phyloP scores from a whole-genome alignment of 1,284 basidiomycete genomes.

The Trichosporon inkin region DNA sequence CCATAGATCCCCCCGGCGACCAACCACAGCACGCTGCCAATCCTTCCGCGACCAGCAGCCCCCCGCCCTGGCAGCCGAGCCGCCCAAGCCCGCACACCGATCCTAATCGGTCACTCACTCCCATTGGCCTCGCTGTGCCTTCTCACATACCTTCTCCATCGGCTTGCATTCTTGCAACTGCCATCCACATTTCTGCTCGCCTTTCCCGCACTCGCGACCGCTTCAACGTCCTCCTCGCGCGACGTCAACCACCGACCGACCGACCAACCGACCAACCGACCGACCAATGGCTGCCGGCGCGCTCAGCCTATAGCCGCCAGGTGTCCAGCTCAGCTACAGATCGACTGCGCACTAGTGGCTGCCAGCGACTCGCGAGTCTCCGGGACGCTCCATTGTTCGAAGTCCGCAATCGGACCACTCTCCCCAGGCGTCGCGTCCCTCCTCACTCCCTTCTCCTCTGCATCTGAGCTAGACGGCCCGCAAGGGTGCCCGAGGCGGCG shows the following conservation, averaged over 20 bases:
- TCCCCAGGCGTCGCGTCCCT: not conserved
- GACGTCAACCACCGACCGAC: not conserved
- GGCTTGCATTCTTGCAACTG: not conserved
- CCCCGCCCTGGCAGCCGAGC: too few species aligned
- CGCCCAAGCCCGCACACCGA: constrained; percentile 4
- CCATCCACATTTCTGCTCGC: constrained; percentile 1
- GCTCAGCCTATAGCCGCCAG: not conserved
- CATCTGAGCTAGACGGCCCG: not conserved
- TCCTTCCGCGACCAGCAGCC: too few species aligned
- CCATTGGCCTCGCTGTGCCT: constrained; percentile 6
- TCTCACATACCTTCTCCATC: constrained; percentile 10
- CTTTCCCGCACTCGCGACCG: not conserved
- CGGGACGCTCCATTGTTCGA: not conserved
- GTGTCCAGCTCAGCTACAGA: not conserved
- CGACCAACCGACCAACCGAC: not conserved
- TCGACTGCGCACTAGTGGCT: not conserved
- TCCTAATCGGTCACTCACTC: not conserved
- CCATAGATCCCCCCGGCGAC: constrained; percentile 3
- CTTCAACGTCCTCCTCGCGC: not conserved
- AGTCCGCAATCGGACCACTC: not conserved
- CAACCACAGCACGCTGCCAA: not conserved
- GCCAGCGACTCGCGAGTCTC: not conserved
- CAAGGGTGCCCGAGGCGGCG: not conserved
- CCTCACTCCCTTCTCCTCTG: not conserved
- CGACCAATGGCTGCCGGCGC: not conserved